Conservation (phyloP, 495 filamentous ascomycete species). For the Niebla homalea region DNA sequence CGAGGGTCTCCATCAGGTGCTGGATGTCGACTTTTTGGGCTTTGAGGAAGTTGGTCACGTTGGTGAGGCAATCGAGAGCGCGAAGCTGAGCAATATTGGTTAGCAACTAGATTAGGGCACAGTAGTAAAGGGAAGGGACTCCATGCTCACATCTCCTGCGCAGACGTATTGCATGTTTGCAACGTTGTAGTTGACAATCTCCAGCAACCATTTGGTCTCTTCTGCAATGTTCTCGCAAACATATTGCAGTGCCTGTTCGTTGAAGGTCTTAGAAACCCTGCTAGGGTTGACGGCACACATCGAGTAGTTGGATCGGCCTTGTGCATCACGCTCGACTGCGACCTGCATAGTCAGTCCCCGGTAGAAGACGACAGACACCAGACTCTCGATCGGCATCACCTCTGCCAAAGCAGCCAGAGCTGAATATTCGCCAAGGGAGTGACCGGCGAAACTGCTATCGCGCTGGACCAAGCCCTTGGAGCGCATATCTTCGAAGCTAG, state of each 20-base stretch:
- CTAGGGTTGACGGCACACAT: conserved; percentile 99
- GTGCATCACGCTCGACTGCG: conserved; percentile 87
- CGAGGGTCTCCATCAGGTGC: conserved; percentile 71
- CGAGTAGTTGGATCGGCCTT: conserved; percentile 88
- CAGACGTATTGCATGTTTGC: conserved; percentile 98
- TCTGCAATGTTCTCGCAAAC: conserved; percentile 87
- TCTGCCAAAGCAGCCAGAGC: conserved; percentile 92
- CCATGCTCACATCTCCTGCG: conserved; percentile 59
- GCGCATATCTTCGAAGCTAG: conserved; percentile 97
- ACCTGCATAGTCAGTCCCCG: conserved; percentile 99
- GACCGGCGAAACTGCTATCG: conserved; percentile 92
- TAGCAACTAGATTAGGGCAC: conserved; percentile 14
- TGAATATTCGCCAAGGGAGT: conserved; percentile 97
- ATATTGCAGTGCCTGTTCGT: conserved; percentile 89
- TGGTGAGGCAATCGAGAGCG: conserved; percentile 85
- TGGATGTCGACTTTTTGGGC: conserved; percentile 93
- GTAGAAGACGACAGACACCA: conserved; percentile 98
- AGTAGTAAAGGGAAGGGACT: neutral
- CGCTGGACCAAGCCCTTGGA: conserved; percentile 90
- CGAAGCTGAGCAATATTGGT: conserved; percentile 43
- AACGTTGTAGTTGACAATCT: conserved; percentile 99
- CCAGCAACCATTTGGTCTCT: conserved; percentile 84
- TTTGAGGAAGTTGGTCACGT: conserved; percentile 88
- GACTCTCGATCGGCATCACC: conserved; percentile 96
- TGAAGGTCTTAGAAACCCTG: conserved; percentile 94